Evolutionary conservation across 2,329 filamentous ascomycete species (phyloP), one percentile per base, ranked within the genome.

Genomic region (Colletotrichum spinosum): DNA sequence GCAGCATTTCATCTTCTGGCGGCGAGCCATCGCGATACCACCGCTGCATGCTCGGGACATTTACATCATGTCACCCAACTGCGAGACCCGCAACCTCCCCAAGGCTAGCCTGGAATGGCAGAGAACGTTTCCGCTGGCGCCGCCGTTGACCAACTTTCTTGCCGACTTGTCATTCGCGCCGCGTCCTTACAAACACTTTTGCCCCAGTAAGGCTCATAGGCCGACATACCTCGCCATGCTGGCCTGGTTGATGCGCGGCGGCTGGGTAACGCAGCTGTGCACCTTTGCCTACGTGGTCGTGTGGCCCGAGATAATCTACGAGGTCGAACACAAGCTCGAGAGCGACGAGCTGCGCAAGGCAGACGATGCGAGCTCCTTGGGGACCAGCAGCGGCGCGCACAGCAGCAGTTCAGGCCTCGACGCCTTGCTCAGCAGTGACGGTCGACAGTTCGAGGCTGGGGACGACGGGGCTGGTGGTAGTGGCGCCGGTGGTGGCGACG

Each of bases 1-100:
- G 9, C 92, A 93, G 63, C 96, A 98, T 79, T 90, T 99, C 68
- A 94, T 98, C 67, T 97, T 97, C 79, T 98, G 95, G 94, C 90
- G 96, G 33, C 91, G 94, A 62, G 96, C 95, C 51, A 92, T 97
- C 66, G 91, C 95, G 13, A 95, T 98, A 45, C 92, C 93, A 5
- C 96, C 96, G 0, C 86, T 99, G 6, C 94, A 97, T 73, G 91
- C 92, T 48, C 87, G 94, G 52, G 94, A 98, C 75, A 91, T 90
- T 10, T 99, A 98, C 77, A 91, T 98, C 39, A 88, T 97, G 35
- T 97, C 93, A 2, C 94, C 95, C 0, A 97, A 97, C 75, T 94
- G 93, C 67, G 91, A 97, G 72, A 86, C 94, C 71, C 82, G 85
- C 55, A 88, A 89, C 51, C 84, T 98, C 1, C 84, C 89, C 25